These are phyloP conservation scores for Sporisorium exsertum DNA, from an alignment of 1,284 basidiomycete species.

Conservation along the genomic window DNA sequence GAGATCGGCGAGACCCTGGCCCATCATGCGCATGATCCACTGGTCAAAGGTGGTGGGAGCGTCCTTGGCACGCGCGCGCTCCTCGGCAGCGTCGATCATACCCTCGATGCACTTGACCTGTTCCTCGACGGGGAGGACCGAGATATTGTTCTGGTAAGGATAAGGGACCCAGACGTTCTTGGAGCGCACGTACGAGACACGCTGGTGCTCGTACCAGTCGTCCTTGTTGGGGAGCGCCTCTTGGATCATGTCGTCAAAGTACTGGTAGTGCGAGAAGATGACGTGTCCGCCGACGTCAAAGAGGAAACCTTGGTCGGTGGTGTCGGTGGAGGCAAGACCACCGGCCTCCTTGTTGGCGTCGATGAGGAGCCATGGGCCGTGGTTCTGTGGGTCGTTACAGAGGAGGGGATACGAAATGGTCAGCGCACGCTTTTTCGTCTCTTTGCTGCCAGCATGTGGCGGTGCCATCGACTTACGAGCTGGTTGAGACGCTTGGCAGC, in stretches of 20 bases:
- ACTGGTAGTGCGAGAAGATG: conserved; percentile 74
- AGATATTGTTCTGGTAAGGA: conserved; percentile 73
- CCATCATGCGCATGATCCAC: conserved; percentile 74
- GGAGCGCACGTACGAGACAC: conserved; percentile 73
- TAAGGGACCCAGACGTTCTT: conserved; percentile 73
- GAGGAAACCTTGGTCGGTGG: conserved; percentile 73
- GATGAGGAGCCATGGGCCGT: conserved; percentile 70
- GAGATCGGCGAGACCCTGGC: conserved; percentile 72
- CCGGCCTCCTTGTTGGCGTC: conserved; percentile 71
- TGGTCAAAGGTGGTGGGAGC: conserved; percentile 71
- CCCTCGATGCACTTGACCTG: conserved; percentile 73
- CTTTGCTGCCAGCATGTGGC: neutral
- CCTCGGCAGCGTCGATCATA: conserved; percentile 71
- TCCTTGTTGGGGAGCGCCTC: conserved; percentile 71
- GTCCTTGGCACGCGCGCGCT: conserved; percentile 67
- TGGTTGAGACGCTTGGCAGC: conserved; percentile 73
- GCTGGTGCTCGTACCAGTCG: conserved; percentile 73
- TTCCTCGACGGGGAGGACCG: conserved; percentile 72
- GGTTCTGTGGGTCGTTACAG: conserved; percentile 61
- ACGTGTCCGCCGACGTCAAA: conserved; percentile 74
- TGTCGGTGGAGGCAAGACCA: conserved; percentile 73
- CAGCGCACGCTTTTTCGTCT: neutral
- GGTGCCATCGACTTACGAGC: conserved; percentile 62
- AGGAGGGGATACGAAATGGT: neutral
- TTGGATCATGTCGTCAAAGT: conserved; percentile 73